Evolutionary conservation across 768 basidiomycete species (phyloP).

Genomic region (Suillus cothurnatus): DNA sequence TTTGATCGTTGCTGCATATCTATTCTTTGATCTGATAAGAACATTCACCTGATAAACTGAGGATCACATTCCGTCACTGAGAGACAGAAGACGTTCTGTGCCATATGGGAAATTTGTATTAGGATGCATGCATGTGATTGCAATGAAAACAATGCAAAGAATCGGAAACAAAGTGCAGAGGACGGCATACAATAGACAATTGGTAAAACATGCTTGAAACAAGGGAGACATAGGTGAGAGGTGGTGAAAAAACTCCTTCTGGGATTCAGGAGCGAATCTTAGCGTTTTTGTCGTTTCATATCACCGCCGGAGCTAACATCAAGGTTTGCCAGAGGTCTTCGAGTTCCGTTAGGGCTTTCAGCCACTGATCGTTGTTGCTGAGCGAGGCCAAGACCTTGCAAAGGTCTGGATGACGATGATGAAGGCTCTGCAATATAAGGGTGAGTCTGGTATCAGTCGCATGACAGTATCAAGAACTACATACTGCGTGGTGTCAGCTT

Average conservation of each 20-base stretch:
- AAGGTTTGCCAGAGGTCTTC: constrained; percentile 35
- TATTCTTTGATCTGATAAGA: too few relatives aligned
- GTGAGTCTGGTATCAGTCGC: neutral
- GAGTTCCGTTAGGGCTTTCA: constrained; percentile 13
- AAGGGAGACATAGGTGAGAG: neutral
- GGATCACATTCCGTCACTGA: neutral
- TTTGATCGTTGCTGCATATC: too few relatives aligned
- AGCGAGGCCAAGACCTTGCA: constrained; percentile 43
- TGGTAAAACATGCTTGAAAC: neutral
- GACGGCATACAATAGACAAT: neutral
- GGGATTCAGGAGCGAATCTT: constrained; percentile 5
- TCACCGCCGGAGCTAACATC: constrained; percentile 27
- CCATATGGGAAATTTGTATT: too few relatives aligned
- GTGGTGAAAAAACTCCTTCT: neutral
- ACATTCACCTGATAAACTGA: neutral
- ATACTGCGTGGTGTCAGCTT: constrained; percentile 35
- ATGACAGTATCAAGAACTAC: constrained; percentile 19
- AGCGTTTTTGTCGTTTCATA: constrained; percentile 47
- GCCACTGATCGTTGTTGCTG: constrained; percentile 29
- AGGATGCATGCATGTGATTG: constrained; percentile 1
- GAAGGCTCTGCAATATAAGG: constrained; percentile 19
- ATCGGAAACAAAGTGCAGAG: too few relatives aligned
- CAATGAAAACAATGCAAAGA: neutral
- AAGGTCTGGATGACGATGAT: constrained; percentile 22
- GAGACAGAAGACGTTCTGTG: neutral